These are phyloP conservation scores for Lasiodiplodia sp. DNA, from an alignment of 2,329 filamentous ascomycete species.

Conservation along the genomic window DNA sequence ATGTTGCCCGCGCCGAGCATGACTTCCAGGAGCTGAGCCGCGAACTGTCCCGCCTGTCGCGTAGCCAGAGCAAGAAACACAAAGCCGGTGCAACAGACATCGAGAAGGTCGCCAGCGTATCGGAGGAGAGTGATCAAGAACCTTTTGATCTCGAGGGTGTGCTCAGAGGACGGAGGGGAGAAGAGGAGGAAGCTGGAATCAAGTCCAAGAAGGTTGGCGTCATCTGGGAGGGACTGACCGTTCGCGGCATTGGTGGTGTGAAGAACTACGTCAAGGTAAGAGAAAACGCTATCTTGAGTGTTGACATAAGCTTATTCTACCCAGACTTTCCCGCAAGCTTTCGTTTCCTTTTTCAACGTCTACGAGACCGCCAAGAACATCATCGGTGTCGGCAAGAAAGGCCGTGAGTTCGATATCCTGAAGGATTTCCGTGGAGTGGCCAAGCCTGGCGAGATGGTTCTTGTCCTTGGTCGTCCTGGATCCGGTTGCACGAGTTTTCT, in stretches of 20 bases:
- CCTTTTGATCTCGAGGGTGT: slow-evolving; percentile 77
- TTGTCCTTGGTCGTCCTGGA: slow-evolving; percentile 81
- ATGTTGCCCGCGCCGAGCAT: slow-evolving; percentile 71
- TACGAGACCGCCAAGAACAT: slow-evolving; percentile 69
- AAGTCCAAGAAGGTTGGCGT: slow-evolving; percentile 76
- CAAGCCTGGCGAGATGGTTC: slow-evolving; percentile 82
- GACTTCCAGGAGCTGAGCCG: slow-evolving; percentile 72
- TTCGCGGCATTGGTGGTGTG: slow-evolving; percentile 76
- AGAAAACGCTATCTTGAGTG: background rate
- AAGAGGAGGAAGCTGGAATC: slow-evolving; percentile 79
- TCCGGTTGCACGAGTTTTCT: slow-evolving; percentile 63
- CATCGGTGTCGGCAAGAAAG: slow-evolving; percentile 71
- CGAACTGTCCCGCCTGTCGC: slow-evolving; percentile 53
- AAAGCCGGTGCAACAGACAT: slow-evolving; percentile 54
- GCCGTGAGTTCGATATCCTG: slow-evolving; percentile 75
- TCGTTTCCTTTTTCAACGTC: slow-evolving; percentile 78
- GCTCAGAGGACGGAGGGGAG: slow-evolving; percentile 73
- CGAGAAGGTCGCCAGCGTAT: slow-evolving; percentile 61
- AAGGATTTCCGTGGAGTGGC: slow-evolving; percentile 69
- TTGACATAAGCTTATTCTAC: background rate
- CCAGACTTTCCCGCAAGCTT: slow-evolving; percentile 77
- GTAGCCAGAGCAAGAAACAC: slow-evolving; percentile 53
- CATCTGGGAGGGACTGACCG: slow-evolving; percentile 78
- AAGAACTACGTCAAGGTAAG: slow-evolving; percentile 68
- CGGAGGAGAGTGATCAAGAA: slow-evolving; percentile 48